These are phyloP conservation scores for Rhodosporidiobolus odoratus DNA, from an alignment of 768 basidiomycete genomes.

Conservation along the genomic window DNA sequence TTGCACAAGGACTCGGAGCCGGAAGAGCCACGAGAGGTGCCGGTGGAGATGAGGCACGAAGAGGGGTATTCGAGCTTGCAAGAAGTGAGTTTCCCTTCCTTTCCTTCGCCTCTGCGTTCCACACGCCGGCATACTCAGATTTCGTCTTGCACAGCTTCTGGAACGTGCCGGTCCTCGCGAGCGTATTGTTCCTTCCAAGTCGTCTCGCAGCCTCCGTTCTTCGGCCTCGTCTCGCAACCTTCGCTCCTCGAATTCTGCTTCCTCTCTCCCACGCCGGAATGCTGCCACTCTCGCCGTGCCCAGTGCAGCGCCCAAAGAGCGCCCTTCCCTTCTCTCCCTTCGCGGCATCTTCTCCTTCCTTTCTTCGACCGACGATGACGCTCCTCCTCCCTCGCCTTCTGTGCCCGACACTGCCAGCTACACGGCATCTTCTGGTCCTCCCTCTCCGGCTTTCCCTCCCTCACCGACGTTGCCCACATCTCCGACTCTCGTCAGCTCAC, in stretches of 20 bases:
- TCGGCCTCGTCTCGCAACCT: too few species aligned
- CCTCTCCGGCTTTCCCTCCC: slow-evolving; percentile 5
- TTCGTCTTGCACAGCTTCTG: slow-evolving; percentile 3
- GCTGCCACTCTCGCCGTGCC: neutral
- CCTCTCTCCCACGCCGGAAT: too few species aligned
- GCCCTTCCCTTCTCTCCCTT: neutral
- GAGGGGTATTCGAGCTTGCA: slow-evolving; percentile 1
- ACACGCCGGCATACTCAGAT: neutral
- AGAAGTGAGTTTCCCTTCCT: neutral
- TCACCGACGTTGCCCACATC: too few species aligned
- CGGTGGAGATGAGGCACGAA: neutral
- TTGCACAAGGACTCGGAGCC: neutral
- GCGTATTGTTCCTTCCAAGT: too few species aligned
- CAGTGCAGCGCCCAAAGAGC: neutral
- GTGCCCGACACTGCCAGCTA: too few species aligned
- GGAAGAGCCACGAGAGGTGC: neutral
- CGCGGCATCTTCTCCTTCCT: neutral
- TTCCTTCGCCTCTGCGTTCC: neutral
- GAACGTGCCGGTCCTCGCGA: slow-evolving; percentile 7
- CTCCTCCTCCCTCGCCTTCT: neutral
- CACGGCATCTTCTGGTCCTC: slow-evolving; percentile 14
- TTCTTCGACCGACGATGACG: neutral
- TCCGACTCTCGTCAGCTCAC: too few species aligned
- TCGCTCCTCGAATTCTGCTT: too few species aligned
- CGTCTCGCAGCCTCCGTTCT: too few species aligned